Conservation (phyloP, 1,139 yeast species). For the Scheffersomyces cryptocercus region DNA sequence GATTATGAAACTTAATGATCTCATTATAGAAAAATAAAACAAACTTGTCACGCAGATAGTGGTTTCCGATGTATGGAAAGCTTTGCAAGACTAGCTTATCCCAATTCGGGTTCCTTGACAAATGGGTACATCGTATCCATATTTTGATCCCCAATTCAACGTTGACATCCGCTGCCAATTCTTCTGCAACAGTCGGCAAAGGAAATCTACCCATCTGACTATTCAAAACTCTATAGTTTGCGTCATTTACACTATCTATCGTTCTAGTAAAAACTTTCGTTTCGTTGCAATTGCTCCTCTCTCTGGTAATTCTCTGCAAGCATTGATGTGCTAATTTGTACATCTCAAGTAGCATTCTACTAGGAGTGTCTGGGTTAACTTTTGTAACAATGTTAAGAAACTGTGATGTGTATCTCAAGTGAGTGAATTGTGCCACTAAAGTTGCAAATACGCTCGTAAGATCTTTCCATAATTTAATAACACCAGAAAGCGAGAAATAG, state of each 20-base stretch:
- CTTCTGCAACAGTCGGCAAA: slow-evolving; percentile 25
- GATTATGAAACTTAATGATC: slow-evolving; percentile 23
- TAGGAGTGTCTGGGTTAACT: slow-evolving; percentile 3
- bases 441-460: slow-evolving; percentile 1
- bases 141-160: slow-evolving; percentile 29
- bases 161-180: slow-evolving; percentile 19
- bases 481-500: slow-evolving; percentile 5
- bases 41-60: slow-evolving; percentile 38
- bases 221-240: slow-evolving; percentile 11
- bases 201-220: slow-evolving; percentile 42
- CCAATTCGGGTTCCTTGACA: slow-evolving; percentile 32
- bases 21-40: slow-evolving; percentile 29
- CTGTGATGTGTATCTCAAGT: slow-evolving; percentile 3
- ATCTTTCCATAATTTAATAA: slow-evolving; percentile 6
- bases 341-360: slow-evolving; percentile 4
- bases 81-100: slow-evolving; percentile 38
- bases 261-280: not conserved
- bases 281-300: not conserved
- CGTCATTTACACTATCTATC: not conserved
- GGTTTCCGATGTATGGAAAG: slow-evolving; percentile 43
- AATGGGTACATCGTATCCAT: slow-evolving; percentile 29
- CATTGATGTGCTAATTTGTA: slow-evolving; percentile 3
- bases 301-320: not conserved
- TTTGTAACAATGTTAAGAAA: slow-evolving; percentile 7
- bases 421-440: not conserved